A percentile compares a stretch with the other conserved stretches of the same genome.
phyloP scores from a whole-genome alignment of 805 yeast genomes.

The Torulaspora quercuum region DNA sequence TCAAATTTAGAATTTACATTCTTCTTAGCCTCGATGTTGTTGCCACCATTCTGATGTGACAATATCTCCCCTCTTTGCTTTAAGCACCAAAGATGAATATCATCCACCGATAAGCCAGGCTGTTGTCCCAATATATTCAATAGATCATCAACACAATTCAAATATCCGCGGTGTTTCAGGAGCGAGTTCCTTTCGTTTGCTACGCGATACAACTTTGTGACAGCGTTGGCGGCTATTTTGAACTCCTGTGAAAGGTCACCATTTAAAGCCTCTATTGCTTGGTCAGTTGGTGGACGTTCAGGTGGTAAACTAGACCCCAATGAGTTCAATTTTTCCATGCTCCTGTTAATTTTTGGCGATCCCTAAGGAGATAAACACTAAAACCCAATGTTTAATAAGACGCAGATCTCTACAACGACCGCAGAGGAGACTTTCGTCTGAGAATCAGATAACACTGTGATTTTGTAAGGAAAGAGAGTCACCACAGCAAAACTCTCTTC shows the following conservation, averaged over 20 bases:
- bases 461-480: too few species aligned
- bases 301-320: slow-evolving; percentile 32
- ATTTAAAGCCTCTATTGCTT: slow-evolving; percentile 38
- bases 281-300: slow-evolving; percentile 32
- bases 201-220: slow-evolving; percentile 61
- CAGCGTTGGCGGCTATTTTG: slow-evolving; percentile 69
- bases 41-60: slow-evolving; percentile 6
- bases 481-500: too few species aligned
- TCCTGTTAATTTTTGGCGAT: neutral
- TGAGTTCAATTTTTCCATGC: slow-evolving; percentile 27
- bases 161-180: slow-evolving; percentile 54
- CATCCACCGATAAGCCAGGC: slow-evolving; percentile 18
- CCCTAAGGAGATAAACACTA: too few species aligned
- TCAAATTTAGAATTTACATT: slow-evolving; percentile 10
- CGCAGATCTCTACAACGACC: too few species aligned
- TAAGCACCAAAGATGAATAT: slow-evolving; percentile 28
- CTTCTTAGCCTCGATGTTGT: slow-evolving; percentile 3
- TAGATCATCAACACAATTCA: slow-evolving; percentile 60
- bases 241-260: slow-evolving; percentile 59
- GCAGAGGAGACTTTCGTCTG: too few species aligned
- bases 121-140: slow-evolving; percentile 35
- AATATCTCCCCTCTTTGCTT: slow-evolving; percentile 23
- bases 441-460: too few species aligned
- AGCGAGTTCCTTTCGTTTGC: slow-evolving; percentile 53
- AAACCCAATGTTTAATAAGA: too few species aligned